Percentiles rank a stretch among this genome's conserved stretches.
These are phyloP conservation scores for Fusarium kyushuense DNA, from an alignment of 2,329 filamentous ascomycete genomes.

Conservation along the genomic window DNA sequence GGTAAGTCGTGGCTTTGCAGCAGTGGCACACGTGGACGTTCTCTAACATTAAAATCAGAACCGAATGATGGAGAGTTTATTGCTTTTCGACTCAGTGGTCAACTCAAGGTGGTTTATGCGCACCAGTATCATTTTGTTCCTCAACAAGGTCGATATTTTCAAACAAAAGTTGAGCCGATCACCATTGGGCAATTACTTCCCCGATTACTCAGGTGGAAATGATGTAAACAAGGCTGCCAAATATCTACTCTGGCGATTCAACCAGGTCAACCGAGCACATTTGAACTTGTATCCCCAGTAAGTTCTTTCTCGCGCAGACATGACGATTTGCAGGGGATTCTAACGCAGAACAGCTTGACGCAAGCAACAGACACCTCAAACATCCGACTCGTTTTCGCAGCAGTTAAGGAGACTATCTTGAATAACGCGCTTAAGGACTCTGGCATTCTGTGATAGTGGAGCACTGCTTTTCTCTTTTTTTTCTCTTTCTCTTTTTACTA, in stretches of 20 bases:
- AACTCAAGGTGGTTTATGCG: constrained; percentile 99
- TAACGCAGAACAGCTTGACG: constrained; percentile 75
- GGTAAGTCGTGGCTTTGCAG: constrained; percentile 56
- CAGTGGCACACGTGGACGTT: neutral
- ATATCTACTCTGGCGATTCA: constrained; percentile 97
- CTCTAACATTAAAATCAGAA: constrained; percentile 71
- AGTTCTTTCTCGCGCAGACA: constrained; percentile 51
- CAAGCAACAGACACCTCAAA: constrained; percentile 99
- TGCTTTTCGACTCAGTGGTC: constrained; percentile 97
- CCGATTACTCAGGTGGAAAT: constrained; percentile 96
- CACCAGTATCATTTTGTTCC: constrained; percentile 97
- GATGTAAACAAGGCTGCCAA: constrained; percentile 99
- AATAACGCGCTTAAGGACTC: constrained; percentile 99
- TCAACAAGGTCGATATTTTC: constrained; percentile 99
- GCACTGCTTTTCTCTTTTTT: constrained; percentile 22
- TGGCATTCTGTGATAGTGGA: constrained; percentile 79
- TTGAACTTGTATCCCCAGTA: constrained; percentile 98
- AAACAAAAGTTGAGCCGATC: constrained; percentile 92
- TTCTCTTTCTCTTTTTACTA: constrained; percentile 9
- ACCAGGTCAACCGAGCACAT: constrained; percentile 96
- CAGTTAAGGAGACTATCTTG: constrained; percentile 98
- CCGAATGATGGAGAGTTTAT: constrained; percentile 98
- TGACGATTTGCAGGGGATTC: neutral
- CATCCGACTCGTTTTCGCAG: constrained; percentile 96
- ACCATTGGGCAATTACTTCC: constrained; percentile 94